These are phyloP conservation scores for Macrolepiota albuminosa DNA, from an alignment of 768 basidiomycete species.

Conservation along the genomic window DNA sequence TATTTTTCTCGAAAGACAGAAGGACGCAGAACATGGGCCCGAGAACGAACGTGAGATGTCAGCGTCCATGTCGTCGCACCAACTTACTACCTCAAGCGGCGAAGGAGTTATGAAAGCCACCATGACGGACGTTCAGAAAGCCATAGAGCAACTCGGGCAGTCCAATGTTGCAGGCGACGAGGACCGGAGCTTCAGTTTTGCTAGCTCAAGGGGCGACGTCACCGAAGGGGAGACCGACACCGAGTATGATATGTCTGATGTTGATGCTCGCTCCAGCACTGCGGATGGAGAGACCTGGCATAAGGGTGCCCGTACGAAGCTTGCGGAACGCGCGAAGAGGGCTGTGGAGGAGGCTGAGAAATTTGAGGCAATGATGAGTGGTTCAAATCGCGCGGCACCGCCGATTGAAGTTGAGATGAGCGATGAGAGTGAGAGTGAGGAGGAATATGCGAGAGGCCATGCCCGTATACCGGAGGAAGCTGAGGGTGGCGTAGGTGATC, in stretches of 20 bases:
- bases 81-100: slow-evolving; percentile 20
- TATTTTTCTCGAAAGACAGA: slow-evolving; percentile 19
- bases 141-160: slow-evolving; percentile 80
- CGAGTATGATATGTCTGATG: slow-evolving; percentile 43
- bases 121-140: slow-evolving; percentile 85
- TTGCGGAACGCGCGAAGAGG: slow-evolving; percentile 65
- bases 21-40: slow-evolving; percentile 1
- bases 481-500: not conserved
- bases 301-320: slow-evolving; percentile 54
- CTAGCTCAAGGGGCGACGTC: slow-evolving; percentile 58
- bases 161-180: slow-evolving; percentile 41
- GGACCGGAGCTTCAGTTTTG: slow-evolving; percentile 71
- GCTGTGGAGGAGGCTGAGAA: slow-evolving; percentile 56
- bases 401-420: slow-evolving; percentile 75
- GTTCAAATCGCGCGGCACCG: slow-evolving; percentile 34
- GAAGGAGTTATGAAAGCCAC: slow-evolving; percentile 80
- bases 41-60: slow-evolving; percentile 18
- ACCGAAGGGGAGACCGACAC: slow-evolving; percentile 56
- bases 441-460: slow-evolving; percentile 42
- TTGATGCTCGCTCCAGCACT: slow-evolving; percentile 23
- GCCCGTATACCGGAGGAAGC: slow-evolving; percentile 58
- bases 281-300: slow-evolving; percentile 51
- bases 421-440: slow-evolving; percentile 75
- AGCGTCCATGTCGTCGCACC: slow-evolving; percentile 15
- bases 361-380: slow-evolving; percentile 35